Evolutionary conservation across 176 grass and related monocot genomes (phyloP).

Genomic region (Phyllostachys edulis): DNA sequence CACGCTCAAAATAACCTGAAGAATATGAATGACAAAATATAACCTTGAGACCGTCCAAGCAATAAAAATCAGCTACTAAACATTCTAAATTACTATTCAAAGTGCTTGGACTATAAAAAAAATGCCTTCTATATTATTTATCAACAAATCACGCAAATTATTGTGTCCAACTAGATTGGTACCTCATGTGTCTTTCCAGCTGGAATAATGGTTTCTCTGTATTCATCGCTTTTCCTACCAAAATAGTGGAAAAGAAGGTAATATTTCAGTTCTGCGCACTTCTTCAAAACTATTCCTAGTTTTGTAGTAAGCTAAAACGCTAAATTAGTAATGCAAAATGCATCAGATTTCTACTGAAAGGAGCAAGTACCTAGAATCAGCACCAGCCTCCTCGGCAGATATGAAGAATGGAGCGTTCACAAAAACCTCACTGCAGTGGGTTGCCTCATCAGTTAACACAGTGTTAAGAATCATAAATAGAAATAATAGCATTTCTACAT

Average conservation of each 20-base stretch:
- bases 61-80: slow-evolving; percentile 23
- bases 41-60: background rate
- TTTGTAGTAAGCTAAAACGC: slow-evolving; percentile 6
- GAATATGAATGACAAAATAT: slow-evolving; percentile 32
- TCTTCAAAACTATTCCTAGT: background rate
- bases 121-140: slow-evolving; percentile 1
- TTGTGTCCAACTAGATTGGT: slow-evolving; percentile 19
- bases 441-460: slow-evolving; percentile 14
- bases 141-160: slow-evolving; percentile 18
- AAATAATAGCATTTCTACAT: background rate
- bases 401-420: slow-evolving; percentile 97
- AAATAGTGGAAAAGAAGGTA: slow-evolving; percentile 17
- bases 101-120: background rate
- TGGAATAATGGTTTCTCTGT: slow-evolving; percentile 78
- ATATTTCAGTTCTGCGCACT: slow-evolving; percentile 15
- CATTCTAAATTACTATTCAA: background rate
- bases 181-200: slow-evolving; percentile 97
- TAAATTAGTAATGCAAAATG: background rate
- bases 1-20: slow-evolving; percentile 85
- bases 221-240: slow-evolving; percentile 75
- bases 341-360: slow-evolving; percentile 2
- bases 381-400: slow-evolving; percentile 85
- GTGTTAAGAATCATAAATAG: slow-evolving; percentile 11
- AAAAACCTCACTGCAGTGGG: slow-evolving; percentile 76
- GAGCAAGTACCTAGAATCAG: slow-evolving; percentile 60